These are phyloP conservation scores for Salix udensis DNA, from an alignment of 345 rosid genomes.

Conservation along the genomic window DNA sequence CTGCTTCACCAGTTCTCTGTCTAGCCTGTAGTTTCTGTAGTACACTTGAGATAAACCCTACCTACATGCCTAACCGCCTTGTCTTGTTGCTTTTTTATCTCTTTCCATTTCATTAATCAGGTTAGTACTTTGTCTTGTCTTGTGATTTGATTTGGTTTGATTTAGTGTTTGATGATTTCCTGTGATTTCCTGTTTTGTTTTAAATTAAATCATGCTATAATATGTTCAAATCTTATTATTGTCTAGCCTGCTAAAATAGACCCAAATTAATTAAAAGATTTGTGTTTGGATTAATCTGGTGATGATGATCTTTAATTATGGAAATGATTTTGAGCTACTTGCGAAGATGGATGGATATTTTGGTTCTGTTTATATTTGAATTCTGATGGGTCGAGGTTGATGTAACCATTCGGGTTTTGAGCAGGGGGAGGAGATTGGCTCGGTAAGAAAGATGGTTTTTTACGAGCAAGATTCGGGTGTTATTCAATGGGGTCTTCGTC, in stretches of 20 bases:
- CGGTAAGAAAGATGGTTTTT: constrained; percentile 23
- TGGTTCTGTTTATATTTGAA: not conserved
- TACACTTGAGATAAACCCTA: not conserved
- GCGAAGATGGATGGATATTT: not conserved
- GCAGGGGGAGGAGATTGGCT: constrained; percentile 8
- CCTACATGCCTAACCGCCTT: not conserved
- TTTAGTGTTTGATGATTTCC: not conserved
- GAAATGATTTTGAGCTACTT: not conserved
- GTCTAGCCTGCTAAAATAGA: not conserved
- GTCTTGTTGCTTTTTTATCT: not conserved
- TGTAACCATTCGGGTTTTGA: constrained; percentile 6
- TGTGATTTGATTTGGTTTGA: not conserved
- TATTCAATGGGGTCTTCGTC: constrained; percentile 49
- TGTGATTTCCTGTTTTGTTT: not conserved
- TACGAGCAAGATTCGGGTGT: constrained; percentile 50
- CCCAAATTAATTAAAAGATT: not conserved
- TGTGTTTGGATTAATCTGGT: not conserved
- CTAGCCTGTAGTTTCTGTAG: not conserved
- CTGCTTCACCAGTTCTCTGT: not conserved
- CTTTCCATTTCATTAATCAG: not conserved
- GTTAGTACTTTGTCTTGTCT: not conserved
- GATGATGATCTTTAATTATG: too few relatives aligned
- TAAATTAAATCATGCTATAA: not conserved
- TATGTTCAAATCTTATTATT: not conserved
- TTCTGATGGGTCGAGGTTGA: not conserved